Conservation (phyloP, 208 protist species). For the Trichomonas vaginalis region DNA sequence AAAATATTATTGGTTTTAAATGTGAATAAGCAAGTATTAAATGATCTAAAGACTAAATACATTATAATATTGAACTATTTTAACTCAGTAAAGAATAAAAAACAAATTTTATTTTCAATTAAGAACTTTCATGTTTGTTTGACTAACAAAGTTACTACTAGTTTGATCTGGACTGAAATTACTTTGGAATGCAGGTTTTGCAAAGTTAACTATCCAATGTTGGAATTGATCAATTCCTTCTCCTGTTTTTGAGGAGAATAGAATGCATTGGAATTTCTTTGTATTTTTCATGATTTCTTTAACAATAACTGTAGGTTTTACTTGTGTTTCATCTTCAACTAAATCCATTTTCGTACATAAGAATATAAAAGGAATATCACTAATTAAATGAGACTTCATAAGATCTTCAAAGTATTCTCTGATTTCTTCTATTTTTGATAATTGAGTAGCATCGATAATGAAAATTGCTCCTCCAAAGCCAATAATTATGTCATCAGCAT, state of each 20-base stretch:
- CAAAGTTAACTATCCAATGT: neutral
- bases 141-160: neutral
- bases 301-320: neutral
- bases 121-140: neutral
- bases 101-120: no score
- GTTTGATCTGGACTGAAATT: neutral
- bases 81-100: no score
- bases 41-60: no score
- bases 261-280: neutral
- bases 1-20: no score
- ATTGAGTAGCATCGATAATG: neutral
- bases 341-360: neutral
- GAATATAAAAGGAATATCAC: neutral
- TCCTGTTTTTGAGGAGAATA: neutral
- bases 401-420: neutral
- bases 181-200: neutral
- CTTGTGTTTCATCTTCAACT: neutral
- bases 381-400: neutral
- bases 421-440: neutral
- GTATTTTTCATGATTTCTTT: neutral
- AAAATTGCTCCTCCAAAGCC: neutral
- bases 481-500: neutral
- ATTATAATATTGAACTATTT: no score
- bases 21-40: no score
- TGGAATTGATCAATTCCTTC: neutral